These are phyloP conservation scores for Sorghum bicolor DNA, from an alignment of 176 grass and related monocot species.

Conservation along the genomic window DNA sequence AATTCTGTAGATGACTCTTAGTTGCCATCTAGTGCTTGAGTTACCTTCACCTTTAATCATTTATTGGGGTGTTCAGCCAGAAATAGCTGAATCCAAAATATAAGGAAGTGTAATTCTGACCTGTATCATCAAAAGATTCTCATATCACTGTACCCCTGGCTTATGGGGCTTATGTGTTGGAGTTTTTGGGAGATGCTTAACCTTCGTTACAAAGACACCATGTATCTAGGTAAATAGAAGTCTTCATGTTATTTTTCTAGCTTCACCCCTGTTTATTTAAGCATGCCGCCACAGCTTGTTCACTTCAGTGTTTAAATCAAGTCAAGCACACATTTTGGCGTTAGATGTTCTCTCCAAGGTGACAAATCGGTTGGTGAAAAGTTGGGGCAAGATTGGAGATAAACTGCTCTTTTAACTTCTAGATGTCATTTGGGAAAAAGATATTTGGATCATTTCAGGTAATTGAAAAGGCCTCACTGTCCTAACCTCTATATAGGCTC, in stretches of 20 bases:
- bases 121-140: background rate
- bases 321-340: background rate
- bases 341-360: background rate
- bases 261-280: background rate
- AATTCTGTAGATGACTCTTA: background rate
- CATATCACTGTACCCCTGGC: background rate
- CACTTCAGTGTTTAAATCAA: background rate
- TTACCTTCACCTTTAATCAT: background rate
- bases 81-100: background rate
- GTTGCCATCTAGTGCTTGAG: background rate
- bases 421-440: background rate
- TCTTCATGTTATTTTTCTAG: background rate
- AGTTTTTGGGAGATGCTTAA: background rate
- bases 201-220: background rate
- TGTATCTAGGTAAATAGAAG: background rate
- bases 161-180: background rate
- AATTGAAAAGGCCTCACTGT: background rate
- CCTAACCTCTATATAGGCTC: slow-evolving; percentile 1
- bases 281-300: background rate
- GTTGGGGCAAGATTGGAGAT: background rate
- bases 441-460: background rate
- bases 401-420: background rate
- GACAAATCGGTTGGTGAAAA: background rate
- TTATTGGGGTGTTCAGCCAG: background rate
- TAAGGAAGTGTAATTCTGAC: slow-evolving; percentile 1